Evolutionary conservation across 176 grass and related monocot species (phyloP), one percentile per base, ranked within the genome.

Genomic region (Calamus simplicifolius): DNA sequence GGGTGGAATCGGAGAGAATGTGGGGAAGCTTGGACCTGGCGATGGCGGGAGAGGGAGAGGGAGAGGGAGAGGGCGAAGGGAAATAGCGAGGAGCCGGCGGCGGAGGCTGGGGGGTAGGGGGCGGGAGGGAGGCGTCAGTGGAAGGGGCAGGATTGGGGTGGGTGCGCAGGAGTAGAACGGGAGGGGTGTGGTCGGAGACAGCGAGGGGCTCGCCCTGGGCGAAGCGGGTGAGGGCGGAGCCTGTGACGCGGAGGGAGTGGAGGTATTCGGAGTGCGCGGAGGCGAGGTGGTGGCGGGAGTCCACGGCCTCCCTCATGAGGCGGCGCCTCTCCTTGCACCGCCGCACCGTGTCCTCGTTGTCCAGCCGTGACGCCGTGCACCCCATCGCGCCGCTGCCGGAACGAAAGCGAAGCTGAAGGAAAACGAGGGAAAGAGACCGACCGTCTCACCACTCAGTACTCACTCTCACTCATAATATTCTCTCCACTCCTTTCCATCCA

Each of bases 241-340:
- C 87, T 14, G 81, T 80, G 73, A 85, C 25, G 19, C 81, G 84
- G 79, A 98, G 85, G 62, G 88, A 85, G 43, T 79, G 81, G 64
- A 98, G 93, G 73, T 98, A 98, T 48, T 98, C 93, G 56, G 81
- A 79, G 79, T 98, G 93, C 14, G 88, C 75, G 26, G 94, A 85
- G 51, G 94, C 94, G 48, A 98, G 84, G 69, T 76, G 81, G 66
- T 98, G 94, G 21, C 94, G 81, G 57, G 85, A 81, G 48, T 83
- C 62, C 16, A 93, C 94, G 0, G 81, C 88, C 29, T 88, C 81
- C 76, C 86, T 98, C 66, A 98, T 98, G 63, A 89, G 68, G 16
- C 81, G 88, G 29, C 88, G 88, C 2, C 94, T 81, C 85, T 98
- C 94, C 88, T 89, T 92, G 94, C 94, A 98, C 49, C 94, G 88